Base-by-base conservation (phyloP, 2,329 filamentous ascomycete genomes). In the Colletotrichum sublineola region DNA sequence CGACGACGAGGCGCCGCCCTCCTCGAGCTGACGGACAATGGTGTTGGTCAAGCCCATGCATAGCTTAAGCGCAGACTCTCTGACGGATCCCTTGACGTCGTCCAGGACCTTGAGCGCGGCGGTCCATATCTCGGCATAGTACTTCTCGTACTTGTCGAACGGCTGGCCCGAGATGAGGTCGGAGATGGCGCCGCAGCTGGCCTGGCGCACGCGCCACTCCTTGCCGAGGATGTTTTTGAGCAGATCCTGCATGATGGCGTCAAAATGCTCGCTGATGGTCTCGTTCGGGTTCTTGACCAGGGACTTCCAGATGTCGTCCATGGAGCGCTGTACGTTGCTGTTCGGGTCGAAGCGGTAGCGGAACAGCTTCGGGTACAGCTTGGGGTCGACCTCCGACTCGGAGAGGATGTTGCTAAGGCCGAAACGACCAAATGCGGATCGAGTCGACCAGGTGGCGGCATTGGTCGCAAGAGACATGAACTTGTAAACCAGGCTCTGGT, bases 391-490 rank as follows among this genome's bases (percentile, higher is more conserved):
- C 72, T 91, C 89, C 0, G 95, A 95, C 77, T 97, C 94, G 0
- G 94, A 96, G 60, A 99, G 89, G 73, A 99, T 96, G 75, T 90
- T 96, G 80, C 95, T 97, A 62, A 99, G 87, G 0, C 96, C 96
- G 76, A 98, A 98, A 14, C 95, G 90, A 3, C 96, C 96, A 82
- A 99, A 98, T 0, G 96, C 96, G 1, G 96, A 97, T 63, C 96
- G 90, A n/a, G 95, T 97, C 1, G 95, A 96, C 96, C 96, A 99
- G 20, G 97, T 97, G 0, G 95, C 95, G 60, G 97, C 97, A 78
- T 98, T 97, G 1, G 95, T 94, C 3, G 96, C 96, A 76, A 99
- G 87, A 0, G 95, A 96, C 96, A 99, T 99, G 83, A 99, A 98
- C 73, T 95, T 94, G 84, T 99, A 99, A 1, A 98, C 94, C n/a